Percentiles rank a stretch among this genome's conserved stretches.
Conservation (phyloP, 805 yeast species). For the Starmerella davenportii region DNA sequence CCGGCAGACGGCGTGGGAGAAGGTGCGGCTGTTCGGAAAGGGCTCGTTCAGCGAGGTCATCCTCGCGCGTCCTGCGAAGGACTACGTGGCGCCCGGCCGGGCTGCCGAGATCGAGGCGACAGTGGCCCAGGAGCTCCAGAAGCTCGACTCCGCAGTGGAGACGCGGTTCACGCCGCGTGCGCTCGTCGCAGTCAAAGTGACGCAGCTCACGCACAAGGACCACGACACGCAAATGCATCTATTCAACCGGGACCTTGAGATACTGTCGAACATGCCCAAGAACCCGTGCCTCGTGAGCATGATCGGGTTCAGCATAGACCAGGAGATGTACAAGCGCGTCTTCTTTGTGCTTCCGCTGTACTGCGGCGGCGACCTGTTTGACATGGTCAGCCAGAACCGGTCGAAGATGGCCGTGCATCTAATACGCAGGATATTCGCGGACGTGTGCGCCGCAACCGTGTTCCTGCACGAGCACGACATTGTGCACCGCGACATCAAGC, state of each 20-base stretch:
- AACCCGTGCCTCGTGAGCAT: constrained; percentile 60
- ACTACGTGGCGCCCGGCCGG: constrained; percentile 21
- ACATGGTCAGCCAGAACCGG: constrained; percentile 34
- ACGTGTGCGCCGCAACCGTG: constrained; percentile 47
- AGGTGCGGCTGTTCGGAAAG: constrained; percentile 22
- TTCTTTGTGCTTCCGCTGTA: constrained; percentile 56
- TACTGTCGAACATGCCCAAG: constrained; percentile 29
- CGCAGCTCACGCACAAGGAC: constrained; percentile 30
- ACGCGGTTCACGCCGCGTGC: constrained; percentile 11
- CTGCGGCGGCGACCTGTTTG: constrained; percentile 70
- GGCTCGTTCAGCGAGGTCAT: constrained; percentile 28
- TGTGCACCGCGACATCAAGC: constrained; percentile 80
- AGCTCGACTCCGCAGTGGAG: neutral
- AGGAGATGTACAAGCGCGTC: constrained; percentile 19
- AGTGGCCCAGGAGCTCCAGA: constrained; percentile 2
- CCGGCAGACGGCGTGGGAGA: constrained; percentile 11
- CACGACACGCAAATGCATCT: constrained; percentile 41
- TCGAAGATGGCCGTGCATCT: constrained; percentile 31
- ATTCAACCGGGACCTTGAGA: constrained; percentile 53
- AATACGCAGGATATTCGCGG: constrained; percentile 48
- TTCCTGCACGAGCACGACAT: constrained; percentile 52
- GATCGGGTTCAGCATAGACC: constrained; percentile 26
- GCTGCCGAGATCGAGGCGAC: constrained; percentile 2
- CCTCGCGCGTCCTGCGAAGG: constrained; percentile 22
- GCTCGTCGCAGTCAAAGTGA: constrained; percentile 56